Conservation (phyloP, 176 grass and related monocot genomes). For the Phoenix roebelenii region DNA sequence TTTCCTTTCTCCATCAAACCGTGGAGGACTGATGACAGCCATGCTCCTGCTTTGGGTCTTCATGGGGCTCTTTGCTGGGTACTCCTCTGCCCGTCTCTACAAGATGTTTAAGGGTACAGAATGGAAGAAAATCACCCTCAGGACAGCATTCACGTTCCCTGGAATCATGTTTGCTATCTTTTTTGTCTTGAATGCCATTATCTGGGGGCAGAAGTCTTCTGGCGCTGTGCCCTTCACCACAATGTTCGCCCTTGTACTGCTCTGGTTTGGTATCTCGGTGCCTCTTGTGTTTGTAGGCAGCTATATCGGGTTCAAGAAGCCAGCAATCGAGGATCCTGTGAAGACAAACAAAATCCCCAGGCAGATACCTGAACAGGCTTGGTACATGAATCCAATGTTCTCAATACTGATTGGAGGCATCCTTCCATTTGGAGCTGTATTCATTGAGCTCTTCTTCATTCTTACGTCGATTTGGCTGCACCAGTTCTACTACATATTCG, state of each 20-base stretch:
- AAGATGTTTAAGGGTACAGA: slow-evolving; percentile 66
- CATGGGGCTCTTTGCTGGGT: slow-evolving; percentile 79
- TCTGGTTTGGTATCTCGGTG: slow-evolving; percentile 85
- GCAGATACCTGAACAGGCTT: slow-evolving; percentile 66
- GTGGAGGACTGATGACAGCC: slow-evolving; percentile 73
- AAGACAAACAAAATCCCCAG: slow-evolving; percentile 82
- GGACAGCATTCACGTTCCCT: slow-evolving; percentile 65
- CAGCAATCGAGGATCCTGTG: slow-evolving; percentile 52
- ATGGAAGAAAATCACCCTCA: slow-evolving; percentile 73
- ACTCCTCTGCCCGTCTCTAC: slow-evolving; percentile 60
- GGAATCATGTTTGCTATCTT: slow-evolving; percentile 52
- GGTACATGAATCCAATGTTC: slow-evolving; percentile 80
- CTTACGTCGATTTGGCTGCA: slow-evolving; percentile 87
- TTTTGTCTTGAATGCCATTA: slow-evolving; percentile 68
- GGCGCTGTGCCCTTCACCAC: slow-evolving; percentile 85
- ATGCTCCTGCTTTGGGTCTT: slow-evolving; percentile 84
- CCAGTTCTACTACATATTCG: slow-evolving; percentile 97
- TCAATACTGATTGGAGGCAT: slow-evolving; percentile 77
- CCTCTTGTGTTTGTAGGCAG: slow-evolving; percentile 71
- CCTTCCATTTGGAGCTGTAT: slow-evolving; percentile 88
- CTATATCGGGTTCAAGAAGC: slow-evolving; percentile 76
- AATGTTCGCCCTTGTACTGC: slow-evolving; percentile 81
- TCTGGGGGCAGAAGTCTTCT: slow-evolving; percentile 84
- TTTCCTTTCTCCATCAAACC: slow-evolving; percentile 65
- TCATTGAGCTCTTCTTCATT: slow-evolving; percentile 97